Evolutionary conservation across 148 eudicot species (phyloP).

Genomic region (Rhododendron vialii): DNA sequence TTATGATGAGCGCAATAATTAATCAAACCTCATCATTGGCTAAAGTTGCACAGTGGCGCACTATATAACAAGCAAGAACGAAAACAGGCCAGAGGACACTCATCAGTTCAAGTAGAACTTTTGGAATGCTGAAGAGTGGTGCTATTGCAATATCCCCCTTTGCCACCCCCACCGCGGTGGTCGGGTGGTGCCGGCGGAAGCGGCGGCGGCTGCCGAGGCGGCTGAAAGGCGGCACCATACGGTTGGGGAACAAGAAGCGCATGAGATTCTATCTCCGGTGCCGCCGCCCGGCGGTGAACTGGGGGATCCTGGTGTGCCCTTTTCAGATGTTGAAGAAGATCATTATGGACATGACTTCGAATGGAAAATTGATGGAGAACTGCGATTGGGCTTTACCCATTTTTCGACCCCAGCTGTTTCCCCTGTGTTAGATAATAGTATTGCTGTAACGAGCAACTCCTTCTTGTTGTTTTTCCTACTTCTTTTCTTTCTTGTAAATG

Average conservation of each 20-base stretch:
- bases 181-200: conserved; percentile 41
- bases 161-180: conserved; percentile 33
- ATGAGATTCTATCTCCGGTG: conserved; percentile 49
- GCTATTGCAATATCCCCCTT: conserved; percentile 23
- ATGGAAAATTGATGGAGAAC: conserved; percentile 49
- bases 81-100: neutral
- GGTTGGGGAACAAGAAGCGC: conserved; percentile 51
- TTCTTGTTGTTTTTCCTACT: neutral
- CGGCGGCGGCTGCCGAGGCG: conserved; percentile 35
- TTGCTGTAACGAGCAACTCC: neutral
- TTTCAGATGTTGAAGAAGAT: conserved; percentile 49
- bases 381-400: conserved; percentile 59
- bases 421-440: conserved; percentile 39
- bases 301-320: conserved; percentile 45
- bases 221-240: conserved; percentile 25
- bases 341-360: conserved; percentile 27
- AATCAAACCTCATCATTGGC: conserved; percentile 1
- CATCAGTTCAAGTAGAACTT: neutral
- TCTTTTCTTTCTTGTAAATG: neutral
- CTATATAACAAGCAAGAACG: neutral
- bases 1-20: conserved; percentile 40
- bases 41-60: conserved; percentile 3
- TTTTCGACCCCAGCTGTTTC: conserved; percentile 69
- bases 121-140: conserved; percentile 26
- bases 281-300: conserved; percentile 53